Base-by-base conservation (phyloP, 2,329 filamentous ascomycete species). In the Triangularia setosa region DNA sequence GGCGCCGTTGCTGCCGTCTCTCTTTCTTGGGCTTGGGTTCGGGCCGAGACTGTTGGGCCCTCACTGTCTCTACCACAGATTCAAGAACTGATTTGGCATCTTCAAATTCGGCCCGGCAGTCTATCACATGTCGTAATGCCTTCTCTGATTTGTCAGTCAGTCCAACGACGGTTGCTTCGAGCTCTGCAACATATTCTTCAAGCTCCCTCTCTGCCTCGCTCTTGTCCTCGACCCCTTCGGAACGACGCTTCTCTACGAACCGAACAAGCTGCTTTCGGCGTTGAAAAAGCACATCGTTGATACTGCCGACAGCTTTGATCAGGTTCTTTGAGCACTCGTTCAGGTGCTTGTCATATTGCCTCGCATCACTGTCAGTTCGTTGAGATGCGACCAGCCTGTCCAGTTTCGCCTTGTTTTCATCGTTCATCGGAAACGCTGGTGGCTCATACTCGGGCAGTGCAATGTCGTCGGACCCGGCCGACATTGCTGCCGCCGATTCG, bases 361-460 rank as follows among this genome's bases (percentile, higher is more conserved):
- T 74, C 18, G 65, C 54, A 11, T 59, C 56, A 44, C 54, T 64
- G 60, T 67, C 63, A 21, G 75, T 77, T 60, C 78, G 74, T 56
- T 77, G 78, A 52, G 75, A 77, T 63, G 75, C 76, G 48, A 78
- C 75, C 4, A 87, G 73, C 75, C 60, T 77, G 75, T 8, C 76
- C 76, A 5, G 64, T 63, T 12, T 64, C 23, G 64, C 58, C 21
- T 63, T 65, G 44, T 52, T 54, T 14, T 59, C 59, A 7, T 77
- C 73, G 63, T 77, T 76, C 65, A 86, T 79, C 5, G 81, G 78
- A 63, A 77, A 81, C 9, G 75, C 72, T 7, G 80, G 83, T 2
- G 80, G 75, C 63, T 86, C 77, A 74, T 86, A 85, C 1, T 76
- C 74, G 2, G 83, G 83, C n/a, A 85, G 73, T 14, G 76, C 71